phyloP scores from a whole-genome alignment of 805 yeast genomes.

The Millerago galiae region DNA sequence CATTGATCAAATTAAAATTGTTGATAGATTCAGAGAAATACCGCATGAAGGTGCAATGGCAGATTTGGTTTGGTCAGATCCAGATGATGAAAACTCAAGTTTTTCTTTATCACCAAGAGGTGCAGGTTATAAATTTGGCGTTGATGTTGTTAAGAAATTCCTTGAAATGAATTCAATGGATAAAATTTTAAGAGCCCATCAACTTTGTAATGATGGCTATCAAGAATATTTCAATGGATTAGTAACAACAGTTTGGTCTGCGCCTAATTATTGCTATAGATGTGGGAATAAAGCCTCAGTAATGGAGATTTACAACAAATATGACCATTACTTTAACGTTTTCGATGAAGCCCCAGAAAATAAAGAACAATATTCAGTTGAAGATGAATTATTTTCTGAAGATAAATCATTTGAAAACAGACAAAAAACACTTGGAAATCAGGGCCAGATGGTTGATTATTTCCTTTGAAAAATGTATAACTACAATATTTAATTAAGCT shows the following conservation, averaged over 20 bases:
- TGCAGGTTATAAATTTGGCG: slow-evolving; percentile 96
- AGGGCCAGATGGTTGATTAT: slow-evolving; percentile 43
- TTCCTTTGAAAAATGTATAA: slow-evolving; percentile 30
- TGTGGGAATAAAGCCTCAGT: slow-evolving; percentile 98
- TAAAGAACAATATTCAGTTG: slow-evolving; percentile 37
- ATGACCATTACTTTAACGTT: slow-evolving; percentile 74
- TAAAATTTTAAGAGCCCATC: slow-evolving; percentile 90
- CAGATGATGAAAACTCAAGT: slow-evolving; percentile 73
- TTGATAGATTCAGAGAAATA: slow-evolving; percentile 88
- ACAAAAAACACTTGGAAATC: slow-evolving; percentile 8
- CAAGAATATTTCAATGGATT: slow-evolving; percentile 87
- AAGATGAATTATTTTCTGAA: slow-evolving; percentile 13
- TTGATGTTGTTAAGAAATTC: slow-evolving; percentile 84
- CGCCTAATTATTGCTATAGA: slow-evolving; percentile 95
- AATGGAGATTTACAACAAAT: slow-evolving; percentile 71
- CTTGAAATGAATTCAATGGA: slow-evolving; percentile 69
- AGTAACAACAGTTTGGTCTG: slow-evolving; percentile 96
- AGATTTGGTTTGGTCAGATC: slow-evolving; percentile 97
- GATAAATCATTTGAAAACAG: slow-evolving; percentile 4
- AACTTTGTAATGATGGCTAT: slow-evolving; percentile 92
- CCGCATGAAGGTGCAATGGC: slow-evolving; percentile 99
- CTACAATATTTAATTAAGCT: not conserved
- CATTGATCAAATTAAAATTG: slow-evolving; percentile 81
- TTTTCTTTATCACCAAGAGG: slow-evolving; percentile 92
- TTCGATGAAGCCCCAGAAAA: slow-evolving; percentile 97